phyloP scores from a whole-genome alignment of 2,329 filamentous ascomycete genomes.

The Cladosporium colombiae region DNA sequence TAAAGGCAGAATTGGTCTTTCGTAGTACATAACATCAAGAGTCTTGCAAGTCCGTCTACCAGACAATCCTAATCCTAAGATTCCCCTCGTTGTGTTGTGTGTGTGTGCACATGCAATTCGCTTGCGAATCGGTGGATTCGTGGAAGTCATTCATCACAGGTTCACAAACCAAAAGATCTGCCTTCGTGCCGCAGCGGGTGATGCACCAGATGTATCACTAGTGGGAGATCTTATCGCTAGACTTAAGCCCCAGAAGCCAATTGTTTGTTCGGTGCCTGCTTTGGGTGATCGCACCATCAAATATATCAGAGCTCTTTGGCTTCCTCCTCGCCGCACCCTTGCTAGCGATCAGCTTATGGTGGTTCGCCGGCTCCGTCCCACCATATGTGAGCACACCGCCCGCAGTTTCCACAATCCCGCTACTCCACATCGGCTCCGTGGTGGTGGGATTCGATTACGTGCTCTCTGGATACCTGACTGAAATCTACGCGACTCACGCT shows the following conservation, averaged over 20 bases:
- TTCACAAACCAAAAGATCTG: too few relatives aligned
- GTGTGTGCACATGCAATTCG: too few relatives aligned
- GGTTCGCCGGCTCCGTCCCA: conserved; percentile 52
- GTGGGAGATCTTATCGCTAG: too few relatives aligned
- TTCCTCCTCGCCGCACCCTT: conserved; percentile 48
- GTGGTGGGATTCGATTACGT: conserved; percentile 50
- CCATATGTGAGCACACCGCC: conserved; percentile 37
- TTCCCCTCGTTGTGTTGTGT: too few relatives aligned
- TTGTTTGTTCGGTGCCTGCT: too few relatives aligned
- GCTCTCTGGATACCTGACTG: conserved; percentile 47
- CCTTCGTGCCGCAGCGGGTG: too few relatives aligned
- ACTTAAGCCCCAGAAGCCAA: too few relatives aligned
- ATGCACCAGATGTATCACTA: too few relatives aligned
- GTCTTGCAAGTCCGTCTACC: neutral
- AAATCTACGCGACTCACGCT: conserved; percentile 49
- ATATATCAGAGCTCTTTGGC: conserved; percentile 41
- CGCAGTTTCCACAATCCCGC: conserved; percentile 24
- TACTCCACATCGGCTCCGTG: conserved; percentile 50
- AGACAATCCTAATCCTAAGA: too few relatives aligned
- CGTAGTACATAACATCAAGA: neutral
- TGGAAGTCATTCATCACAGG: too few relatives aligned
- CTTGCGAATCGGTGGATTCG: too few relatives aligned
- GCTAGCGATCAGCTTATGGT: conserved; percentile 48
- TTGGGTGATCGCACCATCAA: too few relatives aligned
- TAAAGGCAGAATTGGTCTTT: neutral